phyloP scores from a whole-genome alignment of 2,329 filamentous ascomycete genomes.

The Aspergillus aculeatus region DNA sequence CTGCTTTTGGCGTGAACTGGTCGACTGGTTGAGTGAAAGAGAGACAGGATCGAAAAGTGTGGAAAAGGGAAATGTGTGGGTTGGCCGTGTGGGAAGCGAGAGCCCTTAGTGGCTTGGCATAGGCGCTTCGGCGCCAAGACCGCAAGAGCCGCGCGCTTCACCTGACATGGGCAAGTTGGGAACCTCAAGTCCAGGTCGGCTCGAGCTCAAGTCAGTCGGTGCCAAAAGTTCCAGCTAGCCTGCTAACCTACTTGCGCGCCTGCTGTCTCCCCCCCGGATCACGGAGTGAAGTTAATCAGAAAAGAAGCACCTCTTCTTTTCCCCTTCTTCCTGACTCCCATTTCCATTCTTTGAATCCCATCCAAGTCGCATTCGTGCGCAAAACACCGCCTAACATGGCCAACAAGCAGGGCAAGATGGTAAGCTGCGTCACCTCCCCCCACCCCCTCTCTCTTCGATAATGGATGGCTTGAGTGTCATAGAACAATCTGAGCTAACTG shows the following conservation, averaged over 20 bases:
- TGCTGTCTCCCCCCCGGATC: conserved; percentile 1
- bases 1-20: conserved; percentile 40
- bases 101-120: conserved; percentile 39
- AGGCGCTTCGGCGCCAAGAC: conserved; percentile 24
- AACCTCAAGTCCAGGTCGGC: conserved; percentile 9
- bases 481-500: conserved; percentile 52
- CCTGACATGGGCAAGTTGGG: background rate
- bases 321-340: conserved; percentile 24
- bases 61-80: conserved; percentile 39
- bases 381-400: conserved; percentile 45
- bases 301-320: conserved; percentile 12
- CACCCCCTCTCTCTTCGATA: conserved; percentile 1
- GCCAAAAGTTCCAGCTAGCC: background rate
- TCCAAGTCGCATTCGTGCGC: conserved; percentile 50
- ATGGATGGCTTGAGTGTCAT: background rate
- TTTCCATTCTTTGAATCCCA: conserved; percentile 27
- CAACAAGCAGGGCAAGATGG: conserved; percentile 99
- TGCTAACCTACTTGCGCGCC: conserved; percentile 10
- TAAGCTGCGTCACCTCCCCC: conserved; percentile 54
- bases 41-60: conserved; percentile 30
- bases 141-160: conserved; percentile 24
- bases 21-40: conserved; percentile 38
- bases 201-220: conserved; percentile 2
- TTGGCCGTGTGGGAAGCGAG: conserved; percentile 36
- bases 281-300: conserved; percentile 13